Evolutionary conservation across 345 rosid genomes (phyloP).

Genomic region (Physaria fendleri): DNA sequence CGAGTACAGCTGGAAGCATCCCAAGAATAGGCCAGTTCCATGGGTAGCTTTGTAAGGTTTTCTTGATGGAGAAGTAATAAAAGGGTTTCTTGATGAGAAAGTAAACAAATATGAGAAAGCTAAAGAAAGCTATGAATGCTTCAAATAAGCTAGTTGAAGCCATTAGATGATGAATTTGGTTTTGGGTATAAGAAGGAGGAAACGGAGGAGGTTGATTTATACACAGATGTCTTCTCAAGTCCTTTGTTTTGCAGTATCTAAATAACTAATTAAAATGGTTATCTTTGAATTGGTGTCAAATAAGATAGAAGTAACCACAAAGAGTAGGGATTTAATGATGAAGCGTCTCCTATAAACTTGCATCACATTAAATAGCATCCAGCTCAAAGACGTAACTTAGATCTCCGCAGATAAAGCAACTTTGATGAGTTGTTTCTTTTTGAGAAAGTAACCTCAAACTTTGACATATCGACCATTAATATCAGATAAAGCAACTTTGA

Average conservation of each 20-base stretch:
- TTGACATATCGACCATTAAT: too few relatives aligned
- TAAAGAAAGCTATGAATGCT: constrained; percentile 2
- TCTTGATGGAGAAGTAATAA: background rate
- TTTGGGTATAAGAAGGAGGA: background rate
- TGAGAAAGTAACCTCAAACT: too few relatives aligned
- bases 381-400: too few relatives aligned
- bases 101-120: constrained; percentile 2
- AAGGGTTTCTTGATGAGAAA: background rate
- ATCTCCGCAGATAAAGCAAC: too few relatives aligned
- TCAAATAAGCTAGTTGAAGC: constrained; percentile 3
- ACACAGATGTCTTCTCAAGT: background rate
- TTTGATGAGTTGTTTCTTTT: too few relatives aligned
- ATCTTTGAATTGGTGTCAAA: background rate
- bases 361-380: background rate
- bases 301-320: background rate
- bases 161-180: background rate
- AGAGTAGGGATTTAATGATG: background rate
- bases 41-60: background rate
- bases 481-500: too few relatives aligned
- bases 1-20: constrained; percentile 8
- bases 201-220: background rate
- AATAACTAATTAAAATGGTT: background rate
- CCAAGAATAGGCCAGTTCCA: constrained; percentile 29
- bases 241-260: background rate
- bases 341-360: background rate